Evolutionary conservation across 2,329 filamentous ascomycete species (phyloP).

Genomic region (Amauroascus niger): DNA sequence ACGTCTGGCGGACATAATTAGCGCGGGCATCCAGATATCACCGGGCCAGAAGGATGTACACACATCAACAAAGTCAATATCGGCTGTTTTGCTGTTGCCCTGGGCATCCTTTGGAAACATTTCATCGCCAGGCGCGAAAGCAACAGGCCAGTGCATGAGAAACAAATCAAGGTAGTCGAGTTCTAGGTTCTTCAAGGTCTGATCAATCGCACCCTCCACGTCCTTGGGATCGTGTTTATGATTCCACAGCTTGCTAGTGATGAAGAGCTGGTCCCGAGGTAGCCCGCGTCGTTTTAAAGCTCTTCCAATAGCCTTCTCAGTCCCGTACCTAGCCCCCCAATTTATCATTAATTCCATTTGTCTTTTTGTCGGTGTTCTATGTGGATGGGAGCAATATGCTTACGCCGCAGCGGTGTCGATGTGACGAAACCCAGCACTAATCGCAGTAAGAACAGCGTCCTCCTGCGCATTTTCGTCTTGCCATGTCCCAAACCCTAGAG

Average conservation of each 20-base stretch:
- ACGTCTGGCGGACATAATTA: constrained; percentile 38
- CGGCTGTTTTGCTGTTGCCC: constrained; percentile 35
- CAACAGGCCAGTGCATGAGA: constrained; percentile 57
- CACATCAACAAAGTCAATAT: constrained; percentile 43
- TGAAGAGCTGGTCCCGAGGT: constrained; percentile 54
- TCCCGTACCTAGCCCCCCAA: constrained; percentile 43
- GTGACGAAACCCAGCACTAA: constrained; percentile 46
- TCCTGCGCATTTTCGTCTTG: constrained; percentile 45
- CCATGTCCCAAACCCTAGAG: constrained; percentile 47
- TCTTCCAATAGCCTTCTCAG: constrained; percentile 56
- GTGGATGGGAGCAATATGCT: constrained; percentile 10
- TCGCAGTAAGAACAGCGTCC: constrained; percentile 35
- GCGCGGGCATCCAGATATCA: background rate
- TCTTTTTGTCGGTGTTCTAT: background rate
- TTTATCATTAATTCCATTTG: background rate
- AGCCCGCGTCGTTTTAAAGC: constrained; percentile 56
- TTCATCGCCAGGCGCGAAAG: constrained; percentile 43
- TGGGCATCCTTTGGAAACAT: constrained; percentile 40
- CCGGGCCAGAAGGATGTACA: constrained; percentile 7
- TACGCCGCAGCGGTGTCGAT: constrained; percentile 45
- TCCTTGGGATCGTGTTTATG: constrained; percentile 53
- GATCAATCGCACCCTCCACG: constrained; percentile 51
- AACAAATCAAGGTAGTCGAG: constrained; percentile 61
- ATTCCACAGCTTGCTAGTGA: constrained; percentile 60
- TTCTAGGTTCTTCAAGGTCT: constrained; percentile 53